Base-by-base conservation (phyloP, 2,329 filamentous ascomycete genomes). In the Bisporella sp. region DNA sequence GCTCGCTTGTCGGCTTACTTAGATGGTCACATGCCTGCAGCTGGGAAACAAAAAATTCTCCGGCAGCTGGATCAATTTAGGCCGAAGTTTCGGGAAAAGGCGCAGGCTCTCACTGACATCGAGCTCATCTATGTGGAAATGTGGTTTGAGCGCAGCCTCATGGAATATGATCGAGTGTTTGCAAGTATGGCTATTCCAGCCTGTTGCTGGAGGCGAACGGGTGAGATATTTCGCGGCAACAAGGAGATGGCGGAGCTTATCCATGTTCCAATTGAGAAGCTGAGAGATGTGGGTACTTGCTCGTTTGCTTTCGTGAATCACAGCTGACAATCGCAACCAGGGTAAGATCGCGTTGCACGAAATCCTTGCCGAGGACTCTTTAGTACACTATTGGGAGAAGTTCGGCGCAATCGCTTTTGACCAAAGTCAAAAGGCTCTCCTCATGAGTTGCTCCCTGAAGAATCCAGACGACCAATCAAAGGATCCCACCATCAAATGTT, bases 191-290 rank as follows among this genome's bases (percentile, higher is more conserved):
- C 93, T 2, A 92, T 99, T 55, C 93, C 93, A 0, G 93, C 93
- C 11, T 99, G 93, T 69, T 95, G 92, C 67, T 99, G 93, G 93
- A 79, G 93, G 62, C 79, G 93, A 63, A 99, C 93, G 0, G 93
- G 93, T 7, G 93, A 99, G 72, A 97, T 99, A 45, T 97, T 96
- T 66, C 78, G 93, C 57, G 93, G 92, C 0, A 99, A 99, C 67
- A 95, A 95, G 65, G 93, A 99, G 69, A 99, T 99, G 92, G 93
- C 93, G 5, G 89, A 97, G 69, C 75, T 99, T 51, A 92, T 99
- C 56, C 84, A 91, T 60, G 90, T 96, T 31, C 89, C 90, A 0
- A 91, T 96, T 60, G 92, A 96, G 62, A 84, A 83, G 54, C 70
- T 99, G 57, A 80, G 92, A 74, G 93, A 97, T 72, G 91, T 95